Percentiles rank a stretch among this genome's conserved stretches.
phyloP scores from a whole-genome alignment of 768 basidiomycete genomes.

The Terana coerulea region DNA sequence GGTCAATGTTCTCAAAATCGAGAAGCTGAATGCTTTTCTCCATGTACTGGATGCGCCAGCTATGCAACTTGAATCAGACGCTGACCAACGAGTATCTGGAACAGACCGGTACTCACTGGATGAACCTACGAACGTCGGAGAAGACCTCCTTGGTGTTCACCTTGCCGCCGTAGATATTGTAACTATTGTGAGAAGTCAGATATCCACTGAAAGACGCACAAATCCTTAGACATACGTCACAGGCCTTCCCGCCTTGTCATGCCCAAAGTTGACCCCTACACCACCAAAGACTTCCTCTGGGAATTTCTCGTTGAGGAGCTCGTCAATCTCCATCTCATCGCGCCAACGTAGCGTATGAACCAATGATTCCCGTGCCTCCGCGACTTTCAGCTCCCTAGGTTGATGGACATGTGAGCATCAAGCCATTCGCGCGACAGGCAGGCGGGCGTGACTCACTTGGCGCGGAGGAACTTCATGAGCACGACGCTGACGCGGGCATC shows the following conservation, averaged over 20 bases:
- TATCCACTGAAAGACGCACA: background rate
- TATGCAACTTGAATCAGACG: constrained; percentile 24
- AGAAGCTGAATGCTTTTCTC: constrained; percentile 59
- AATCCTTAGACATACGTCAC: constrained; percentile 50
- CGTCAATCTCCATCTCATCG: constrained; percentile 58
- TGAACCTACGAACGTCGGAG: constrained; percentile 69
- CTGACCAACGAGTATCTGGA: too few species aligned
- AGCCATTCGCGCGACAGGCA: too few species aligned
- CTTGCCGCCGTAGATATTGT: constrained; percentile 76
- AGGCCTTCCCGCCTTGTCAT: constrained; percentile 69
- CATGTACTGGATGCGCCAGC: constrained; percentile 80
- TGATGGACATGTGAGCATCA: too few species aligned
- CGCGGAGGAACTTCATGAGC: constrained; percentile 79
- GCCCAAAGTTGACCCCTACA: constrained; percentile 61
- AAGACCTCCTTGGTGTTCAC: constrained; percentile 69
- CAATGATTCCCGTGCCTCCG: constrained; percentile 62
- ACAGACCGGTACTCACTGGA: constrained; percentile 56
- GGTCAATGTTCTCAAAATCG: constrained; percentile 72
- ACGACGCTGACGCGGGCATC: constrained; percentile 71
- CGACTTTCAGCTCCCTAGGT: constrained; percentile 46
- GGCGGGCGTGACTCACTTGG: constrained; percentile 45
- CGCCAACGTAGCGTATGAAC: constrained; percentile 70
- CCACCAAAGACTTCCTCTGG: constrained; percentile 35
- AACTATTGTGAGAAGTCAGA: constrained; percentile 35
- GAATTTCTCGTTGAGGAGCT: constrained; percentile 48